Evolutionary conservation across 306 rosid genomes (phyloP), one percentile per base, ranked within the genome.

Genomic region (Comarum palustre): DNA sequence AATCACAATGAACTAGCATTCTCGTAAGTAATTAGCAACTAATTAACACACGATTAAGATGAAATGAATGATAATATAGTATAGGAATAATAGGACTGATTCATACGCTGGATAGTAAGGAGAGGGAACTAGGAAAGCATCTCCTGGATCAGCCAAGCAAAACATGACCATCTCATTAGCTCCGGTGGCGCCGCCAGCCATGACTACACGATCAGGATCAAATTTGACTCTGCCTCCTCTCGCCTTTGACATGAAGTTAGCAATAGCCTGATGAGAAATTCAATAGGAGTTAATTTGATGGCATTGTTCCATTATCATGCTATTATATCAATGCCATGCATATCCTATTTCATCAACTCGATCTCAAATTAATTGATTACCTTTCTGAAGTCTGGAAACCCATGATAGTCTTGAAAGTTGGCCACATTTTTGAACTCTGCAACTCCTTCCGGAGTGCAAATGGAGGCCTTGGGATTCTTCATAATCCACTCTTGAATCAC

Each of bases 141-240:
- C 98, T 15, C 96, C 96, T 0, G 87, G 92, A 82, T 94, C 76
- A 3, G 96, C 98, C 78, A 94, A 78, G 62, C 98, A 94, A 71
- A 94, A 94, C 83, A 88, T 91, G 72, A 94, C 59, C 55, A 81
- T 68, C 78, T 94, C 98, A 25, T 88, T 91, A 17, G 96, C 98
- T 0, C 98, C 98, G 5, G 98, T 94, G 2, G 98, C 98, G 10
- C 98, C 98, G 3, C 98, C 98, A 62, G 91, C 77, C 98, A 94
- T 91, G 72, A 94, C 75, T 71, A 94, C 75, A 9, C 98, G 87
- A 45, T 77, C 65, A 0, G 95, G 89, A 78, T 91, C 92, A 79
- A 86, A 94, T 74, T 22, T 77, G 42, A 88, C 97, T 39, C 92
- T 84, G 25, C 87, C 91, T 38, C 97, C 97, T 78, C 98, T 89